These are phyloP conservation scores for Fusarium bulbicola DNA, from an alignment of 2,329 filamentous ascomycete species.

Conservation along the genomic window DNA sequence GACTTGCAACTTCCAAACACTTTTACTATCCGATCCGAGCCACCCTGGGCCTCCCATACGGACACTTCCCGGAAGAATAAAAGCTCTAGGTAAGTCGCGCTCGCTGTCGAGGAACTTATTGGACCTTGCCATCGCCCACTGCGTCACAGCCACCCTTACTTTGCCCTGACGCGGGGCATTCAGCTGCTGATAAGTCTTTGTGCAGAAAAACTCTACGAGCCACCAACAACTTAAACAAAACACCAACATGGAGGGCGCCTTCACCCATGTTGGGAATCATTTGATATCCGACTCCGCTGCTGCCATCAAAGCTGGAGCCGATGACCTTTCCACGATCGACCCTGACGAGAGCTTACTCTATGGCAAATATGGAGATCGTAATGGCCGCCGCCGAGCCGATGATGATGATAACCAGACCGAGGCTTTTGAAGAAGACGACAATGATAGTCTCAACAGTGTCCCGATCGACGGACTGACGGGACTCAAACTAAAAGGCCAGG, in stretches of 20 bases:
- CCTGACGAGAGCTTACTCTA: slow-evolving; percentile 85
- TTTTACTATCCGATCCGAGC: slow-evolving; percentile 42
- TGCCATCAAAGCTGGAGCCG: slow-evolving; percentile 87
- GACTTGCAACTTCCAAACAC: slow-evolving; percentile 44
- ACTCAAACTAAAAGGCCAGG: slow-evolving; percentile 62
- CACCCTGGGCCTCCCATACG: slow-evolving; percentile 37
- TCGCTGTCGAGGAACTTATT: neutral
- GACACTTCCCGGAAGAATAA: slow-evolving; percentile 36
- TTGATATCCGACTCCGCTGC: slow-evolving; percentile 84
- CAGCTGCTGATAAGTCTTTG: slow-evolving; percentile 24
- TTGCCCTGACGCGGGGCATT: slow-evolving; percentile 36
- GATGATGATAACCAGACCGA: slow-evolving; percentile 93
- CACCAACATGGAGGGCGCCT: slow-evolving; percentile 81
- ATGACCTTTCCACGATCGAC: slow-evolving; percentile 75
- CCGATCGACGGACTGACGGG: slow-evolving; percentile 79
- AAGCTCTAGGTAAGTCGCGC: slow-evolving; percentile 41
- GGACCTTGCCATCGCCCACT: slow-evolving; percentile 13
- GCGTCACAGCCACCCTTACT: slow-evolving; percentile 30
- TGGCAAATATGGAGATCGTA: slow-evolving; percentile 69
- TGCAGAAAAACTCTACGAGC: slow-evolving; percentile 43
- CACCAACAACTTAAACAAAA: slow-evolving; percentile 32
- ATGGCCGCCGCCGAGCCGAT: slow-evolving; percentile 75
- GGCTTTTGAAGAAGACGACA: slow-evolving; percentile 83
- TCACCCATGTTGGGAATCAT: slow-evolving; percentile 88
- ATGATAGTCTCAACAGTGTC: slow-evolving; percentile 79